Base-by-base conservation (phyloP, 1,284 basidiomycete species). In the Puccinia novopanici region DNA sequence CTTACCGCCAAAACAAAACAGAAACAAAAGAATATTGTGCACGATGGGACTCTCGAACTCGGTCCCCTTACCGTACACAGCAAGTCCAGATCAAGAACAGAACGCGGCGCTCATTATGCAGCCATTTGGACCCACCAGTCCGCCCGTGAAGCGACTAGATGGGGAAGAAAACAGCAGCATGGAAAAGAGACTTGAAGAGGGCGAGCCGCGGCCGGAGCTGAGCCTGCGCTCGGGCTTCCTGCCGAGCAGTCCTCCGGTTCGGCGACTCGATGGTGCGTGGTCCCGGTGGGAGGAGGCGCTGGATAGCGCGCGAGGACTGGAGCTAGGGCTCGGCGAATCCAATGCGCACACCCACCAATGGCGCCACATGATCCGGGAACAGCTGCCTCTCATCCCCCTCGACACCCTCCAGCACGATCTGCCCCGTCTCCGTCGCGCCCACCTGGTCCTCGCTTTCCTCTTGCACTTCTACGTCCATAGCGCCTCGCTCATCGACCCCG, bases 381-480 rank as follows among this genome's bases (percentile, higher is more conserved):
- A 57, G 65, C 61, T 70, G 40, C 45, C 67, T 48, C 12, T 71
- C 48, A 57, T 52, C 19, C 37, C 40, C 67, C 15, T 3, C 17
- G 15, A 9, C 13, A 24, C 24, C n/a, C 52, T 19, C 42, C 1
- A 40, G 17, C 6, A 40, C 30, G 81, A 84, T 82, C 74, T 83
- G 13, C 81, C 79, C 22, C 19, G 2, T 0, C 80, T 81, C 24
- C 90, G 95, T 0, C 89, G 95, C 30, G 93, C 92, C 0, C 93
- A 96, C 85, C 89, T 91, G 82, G 92, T 95, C 71, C 89, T 98
- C 40, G 89, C 91, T 34, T 96, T 92, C 89, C 89, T 93, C 55
- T 88, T 92, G 85, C 94, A 97, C 86, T 92, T 94, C 83, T 97
- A 95, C 87, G 90, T 94, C 73, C 93, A 97, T 85, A 75, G 75